phyloP scores from a whole-genome alignment of 108 stramenopile species.

The Discostella pseudostelligera region DNA sequence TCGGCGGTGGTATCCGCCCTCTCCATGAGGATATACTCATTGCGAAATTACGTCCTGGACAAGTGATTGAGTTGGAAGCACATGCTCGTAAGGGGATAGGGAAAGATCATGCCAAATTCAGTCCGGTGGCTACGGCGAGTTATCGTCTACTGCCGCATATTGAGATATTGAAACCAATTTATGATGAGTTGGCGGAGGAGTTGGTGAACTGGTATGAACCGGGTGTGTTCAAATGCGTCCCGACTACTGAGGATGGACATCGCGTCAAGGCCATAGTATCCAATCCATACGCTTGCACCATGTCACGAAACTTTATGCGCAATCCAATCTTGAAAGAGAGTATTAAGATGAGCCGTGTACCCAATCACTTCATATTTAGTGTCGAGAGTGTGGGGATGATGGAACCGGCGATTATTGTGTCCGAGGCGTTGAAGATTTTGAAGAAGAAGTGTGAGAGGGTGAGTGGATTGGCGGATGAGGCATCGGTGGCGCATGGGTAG shows the following conservation, averaged over 20 bases:
- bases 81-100: conserved; percentile 90
- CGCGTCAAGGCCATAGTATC: conserved; percentile 61
- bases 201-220: conserved; percentile 87
- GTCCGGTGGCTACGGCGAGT: conserved; percentile 95
- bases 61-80: conserved; percentile 89
- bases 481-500: conserved; percentile 8
- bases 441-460: conserved; percentile 64
- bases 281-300: conserved; percentile 94
- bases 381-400: conserved; percentile 94
- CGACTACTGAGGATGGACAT: conserved; percentile 45
- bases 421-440: conserved; percentile 74
- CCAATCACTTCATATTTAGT: conserved; percentile 96
- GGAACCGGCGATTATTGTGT: conserved; percentile 80
- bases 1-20: conserved; percentile 55
- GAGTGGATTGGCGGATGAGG: conserved; percentile 26
- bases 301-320: conserved; percentile 96
- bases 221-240: conserved; percentile 77
- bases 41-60: conserved; percentile 94
- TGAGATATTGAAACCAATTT: conserved; percentile 61
- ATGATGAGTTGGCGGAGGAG: conserved; percentile 84
- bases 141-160: conserved; percentile 88
- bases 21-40: conserved; percentile 93
- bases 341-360: conserved; percentile 82
- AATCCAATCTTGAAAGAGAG: conserved; percentile 67
- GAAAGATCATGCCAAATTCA: conserved; percentile 97